Percentiles rank a stretch among this genome's conserved stretches.
Conservation (phyloP, 2,329 filamentous ascomycete genomes). For the Verticillium albo-atrum region DNA sequence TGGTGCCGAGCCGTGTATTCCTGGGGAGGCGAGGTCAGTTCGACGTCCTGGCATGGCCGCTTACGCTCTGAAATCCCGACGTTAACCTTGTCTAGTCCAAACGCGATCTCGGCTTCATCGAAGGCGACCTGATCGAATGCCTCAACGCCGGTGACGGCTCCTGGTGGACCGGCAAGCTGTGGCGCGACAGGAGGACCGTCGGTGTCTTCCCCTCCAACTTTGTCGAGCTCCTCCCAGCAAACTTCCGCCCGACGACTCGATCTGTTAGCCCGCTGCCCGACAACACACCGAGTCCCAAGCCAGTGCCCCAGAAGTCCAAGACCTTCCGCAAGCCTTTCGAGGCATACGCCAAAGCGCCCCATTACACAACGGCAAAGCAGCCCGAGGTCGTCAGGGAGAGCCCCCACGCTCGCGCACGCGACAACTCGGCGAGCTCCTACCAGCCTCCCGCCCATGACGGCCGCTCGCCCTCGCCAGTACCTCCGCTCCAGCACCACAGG, state of each 20-base stretch:
- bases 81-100: constrained; percentile 58
- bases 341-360: constrained; percentile 62
- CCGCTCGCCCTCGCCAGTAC: constrained; percentile 12
- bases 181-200: constrained; percentile 83
- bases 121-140: constrained; percentile 97
- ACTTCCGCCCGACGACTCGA: constrained; percentile 71
- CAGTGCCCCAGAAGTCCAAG: constrained; percentile 54
- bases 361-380: constrained; percentile 60
- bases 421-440: constrained; percentile 37
- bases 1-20: constrained; percentile 91
- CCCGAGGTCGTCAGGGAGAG: constrained; percentile 51
- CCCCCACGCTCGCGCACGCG: constrained; percentile 28
- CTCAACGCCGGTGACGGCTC: constrained; percentile 95
- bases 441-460: constrained; percentile 6
- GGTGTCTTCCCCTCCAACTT: constrained; percentile 97
- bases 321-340: constrained; percentile 64
- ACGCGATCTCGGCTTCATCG: constrained; percentile 91
- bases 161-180: constrained; percentile 95
- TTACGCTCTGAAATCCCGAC: neutral
- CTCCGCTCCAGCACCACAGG: neutral
- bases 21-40: constrained; percentile 76
- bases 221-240: constrained; percentile 80
- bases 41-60: neutral
- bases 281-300: constrained; percentile 49
- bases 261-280: constrained; percentile 56